Conservation (phyloP, 345 rosid species). For the Aethionema arabicum region DNA sequence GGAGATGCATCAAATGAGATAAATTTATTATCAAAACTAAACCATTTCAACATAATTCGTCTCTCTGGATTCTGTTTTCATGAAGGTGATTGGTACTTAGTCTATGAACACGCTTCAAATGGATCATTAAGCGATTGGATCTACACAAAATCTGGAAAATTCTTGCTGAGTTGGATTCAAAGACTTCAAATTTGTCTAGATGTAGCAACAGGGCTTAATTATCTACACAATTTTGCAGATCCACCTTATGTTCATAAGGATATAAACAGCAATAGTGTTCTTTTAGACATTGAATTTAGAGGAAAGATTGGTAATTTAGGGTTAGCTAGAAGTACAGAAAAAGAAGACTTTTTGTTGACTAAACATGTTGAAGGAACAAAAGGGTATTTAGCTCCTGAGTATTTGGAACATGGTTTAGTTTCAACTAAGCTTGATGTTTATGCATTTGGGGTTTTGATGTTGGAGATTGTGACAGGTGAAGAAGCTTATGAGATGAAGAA, state of each 20-base stretch:
- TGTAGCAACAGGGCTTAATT: constrained; percentile 73
- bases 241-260: constrained; percentile 63
- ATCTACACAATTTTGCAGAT: constrained; percentile 54
- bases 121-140: constrained; percentile 79
- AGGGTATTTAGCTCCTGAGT: constrained; percentile 89
- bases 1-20: constrained; percentile 75
- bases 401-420: constrained; percentile 69
- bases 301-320: constrained; percentile 84
- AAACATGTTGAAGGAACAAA: constrained; percentile 78
- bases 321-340: constrained; percentile 52
- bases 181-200: constrained; percentile 62
- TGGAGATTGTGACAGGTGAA: constrained; percentile 68
- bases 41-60: constrained; percentile 65
- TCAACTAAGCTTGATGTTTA: constrained; percentile 79
- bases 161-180: constrained; percentile 52
- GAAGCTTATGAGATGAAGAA: constrained; percentile 45
- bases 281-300: constrained; percentile 73
- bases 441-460: constrained; percentile 71
- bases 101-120: constrained; percentile 66
- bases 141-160: constrained; percentile 33
- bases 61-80: constrained; percentile 71
- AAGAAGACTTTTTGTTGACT: constrained; percentile 62
- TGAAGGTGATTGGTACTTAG: constrained; percentile 68
- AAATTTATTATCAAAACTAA: constrained; percentile 55
- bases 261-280: constrained; percentile 63